Evolutionary conservation across 345 rosid genomes (phyloP).

Genomic region (Schrenkiella parvula): DNA sequence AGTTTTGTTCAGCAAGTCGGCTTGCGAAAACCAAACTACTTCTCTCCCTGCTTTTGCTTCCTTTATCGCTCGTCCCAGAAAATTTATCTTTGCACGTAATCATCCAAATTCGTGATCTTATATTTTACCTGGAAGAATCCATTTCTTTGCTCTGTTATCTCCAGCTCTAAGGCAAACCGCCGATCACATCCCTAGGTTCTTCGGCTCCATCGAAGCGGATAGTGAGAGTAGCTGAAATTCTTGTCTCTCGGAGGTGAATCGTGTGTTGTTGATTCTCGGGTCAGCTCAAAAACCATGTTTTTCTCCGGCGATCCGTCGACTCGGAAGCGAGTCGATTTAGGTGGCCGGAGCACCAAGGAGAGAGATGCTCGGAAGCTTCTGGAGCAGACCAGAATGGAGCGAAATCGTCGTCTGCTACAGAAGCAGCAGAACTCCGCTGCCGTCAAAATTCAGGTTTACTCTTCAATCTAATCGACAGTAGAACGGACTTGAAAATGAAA

Average conservation of each 20-base stretch:
- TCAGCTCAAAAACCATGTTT: slow-evolving; percentile 52
- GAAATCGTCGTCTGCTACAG: slow-evolving; percentile 69
- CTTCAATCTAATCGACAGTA: neutral
- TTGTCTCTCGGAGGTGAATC: neutral
- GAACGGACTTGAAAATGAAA: neutral
- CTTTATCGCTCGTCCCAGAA: neutral
- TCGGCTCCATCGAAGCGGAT: slow-evolving; percentile 6
- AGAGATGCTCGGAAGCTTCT: slow-evolving; percentile 94
- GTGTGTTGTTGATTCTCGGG: slow-evolving; percentile 6
- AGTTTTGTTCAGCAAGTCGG: neutral
- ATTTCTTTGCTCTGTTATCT: neutral
- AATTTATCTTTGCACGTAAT: neutral
- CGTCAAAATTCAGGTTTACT: slow-evolving; percentile 66
- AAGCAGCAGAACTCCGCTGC: slow-evolving; percentile 84
- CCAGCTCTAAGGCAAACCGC: slow-evolving; percentile 19
- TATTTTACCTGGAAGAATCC: neutral
- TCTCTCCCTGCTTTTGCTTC: neutral
- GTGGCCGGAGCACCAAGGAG: slow-evolving; percentile 97
- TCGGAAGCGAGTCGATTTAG: slow-evolving; percentile 95
- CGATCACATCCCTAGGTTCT: slow-evolving; percentile 23
- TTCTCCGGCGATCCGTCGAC: slow-evolving; percentile 91
- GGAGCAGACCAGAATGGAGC: slow-evolving; percentile 89
- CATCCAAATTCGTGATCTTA: neutral
- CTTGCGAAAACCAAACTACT: neutral
- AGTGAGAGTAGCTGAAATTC: neutral